Base-by-base conservation (phyloP, 352 stramenopile genomes). In the Pythium phragmitis region DNA sequence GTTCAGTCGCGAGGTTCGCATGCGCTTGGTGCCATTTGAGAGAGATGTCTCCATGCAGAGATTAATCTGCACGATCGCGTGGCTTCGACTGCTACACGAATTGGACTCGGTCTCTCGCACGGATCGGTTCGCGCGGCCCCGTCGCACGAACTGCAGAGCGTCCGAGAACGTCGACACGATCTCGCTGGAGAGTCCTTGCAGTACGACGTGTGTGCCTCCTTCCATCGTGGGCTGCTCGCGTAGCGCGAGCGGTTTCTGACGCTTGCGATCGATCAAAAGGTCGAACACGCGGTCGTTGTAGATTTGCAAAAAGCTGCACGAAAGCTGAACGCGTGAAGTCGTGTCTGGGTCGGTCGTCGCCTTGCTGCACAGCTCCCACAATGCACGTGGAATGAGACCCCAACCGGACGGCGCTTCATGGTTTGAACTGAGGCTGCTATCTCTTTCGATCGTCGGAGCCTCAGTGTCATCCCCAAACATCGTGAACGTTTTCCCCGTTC, bases 281-380 rank as follows among this genome's bases (percentile, higher is more conserved):
- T 98, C 96, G 54, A 91, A 93, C 14, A 98, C 88, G 12, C 79
- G 80, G 59, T 98, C 97, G 58, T 98, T 98, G 83, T 98, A 98
- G 47, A 98, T 93, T 68, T 98, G 93, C 23, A 98, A 66, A 60
- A 97, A 98, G 60, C 84, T 95, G 56, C 90, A 81, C 8, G 85
- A 74, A 41, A 98, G 49, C 21, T 81, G 56, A 13, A 91, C 72
- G 19, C 67, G 49, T 6, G 57, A 60, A 2, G 70, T 56, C 2
- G 66, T 65, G 1, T 52, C 55, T 23, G 63, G 49, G 16, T 33
- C 34, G 0, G 16, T 65, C 33, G 50, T 30, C 34, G 34, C 34
- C 12, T 23, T 30, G 6, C 6, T 47, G 11, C 97, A 78, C 14
- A 98, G 61, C n/a, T 96, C 76, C 47, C 59, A 70, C 4, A 96